Percentiles rank a stretch among this genome's conserved stretches.
These are phyloP conservation scores for Salix suchowensis DNA, from an alignment of 345 rosid genomes.

Conservation along the genomic window DNA sequence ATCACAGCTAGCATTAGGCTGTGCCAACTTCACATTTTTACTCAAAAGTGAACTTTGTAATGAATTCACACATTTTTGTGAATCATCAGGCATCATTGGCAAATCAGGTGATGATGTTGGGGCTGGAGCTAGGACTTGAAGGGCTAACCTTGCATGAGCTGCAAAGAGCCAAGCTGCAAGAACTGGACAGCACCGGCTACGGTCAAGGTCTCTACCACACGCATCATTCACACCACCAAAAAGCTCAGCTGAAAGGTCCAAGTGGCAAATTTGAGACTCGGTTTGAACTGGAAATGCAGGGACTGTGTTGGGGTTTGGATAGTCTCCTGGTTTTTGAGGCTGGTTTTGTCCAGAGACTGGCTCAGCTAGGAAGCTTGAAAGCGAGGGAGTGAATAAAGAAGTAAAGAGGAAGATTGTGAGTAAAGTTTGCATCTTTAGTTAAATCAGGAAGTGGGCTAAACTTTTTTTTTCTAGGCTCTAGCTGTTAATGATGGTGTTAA, in stretches of 20 bases:
- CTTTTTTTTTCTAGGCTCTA: neutral
- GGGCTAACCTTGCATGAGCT: constrained; percentile 87
- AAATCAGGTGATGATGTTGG: constrained; percentile 45
- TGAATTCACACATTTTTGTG: constrained; percentile 92
- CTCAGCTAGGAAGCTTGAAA: constrained; percentile 51
- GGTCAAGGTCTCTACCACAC: constrained; percentile 79
- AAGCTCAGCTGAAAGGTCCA: constrained; percentile 92
- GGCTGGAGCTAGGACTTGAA: constrained; percentile 55
- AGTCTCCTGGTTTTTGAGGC: constrained; percentile 21
- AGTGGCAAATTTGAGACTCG: constrained; percentile 60
- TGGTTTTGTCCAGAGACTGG: constrained; percentile 46
- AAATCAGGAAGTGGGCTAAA: constrained; percentile 27
- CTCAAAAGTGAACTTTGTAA: constrained; percentile 68
- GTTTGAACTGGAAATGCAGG: constrained; percentile 82
- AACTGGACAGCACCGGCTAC: constrained; percentile 94
- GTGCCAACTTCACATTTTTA: constrained; percentile 76
- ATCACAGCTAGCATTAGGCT: constrained; percentile 82
- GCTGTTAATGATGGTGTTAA: neutral
- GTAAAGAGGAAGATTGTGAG: constrained; percentile 17
- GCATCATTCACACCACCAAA: constrained; percentile 94
- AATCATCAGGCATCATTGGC: constrained; percentile 95
- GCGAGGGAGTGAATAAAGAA: constrained; percentile 15
- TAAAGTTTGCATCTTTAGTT: constrained; percentile 15
- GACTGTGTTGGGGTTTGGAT: constrained; percentile 48
- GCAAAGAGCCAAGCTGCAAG: constrained; percentile 96